These are phyloP conservation scores for Sicyos baderoa DNA, from an alignment of 306 rosid genomes.

Conservation along the genomic window DNA sequence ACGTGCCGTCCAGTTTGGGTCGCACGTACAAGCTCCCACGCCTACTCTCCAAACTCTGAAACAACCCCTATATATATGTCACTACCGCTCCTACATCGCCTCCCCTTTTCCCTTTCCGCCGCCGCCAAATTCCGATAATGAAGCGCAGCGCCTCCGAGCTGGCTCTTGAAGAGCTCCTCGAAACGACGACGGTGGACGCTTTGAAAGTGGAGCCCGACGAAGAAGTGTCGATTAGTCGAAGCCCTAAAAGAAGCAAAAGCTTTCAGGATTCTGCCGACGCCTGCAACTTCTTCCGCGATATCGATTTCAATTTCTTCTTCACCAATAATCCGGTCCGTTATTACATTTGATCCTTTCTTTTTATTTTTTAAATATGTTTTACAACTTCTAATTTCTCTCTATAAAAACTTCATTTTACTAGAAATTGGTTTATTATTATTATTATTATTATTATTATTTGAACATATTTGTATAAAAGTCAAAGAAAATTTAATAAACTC, in stretches of 20 bases:
- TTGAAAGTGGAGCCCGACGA: constrained; percentile 32
- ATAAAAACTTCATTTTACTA: too few species aligned
- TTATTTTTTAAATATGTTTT: too few species aligned
- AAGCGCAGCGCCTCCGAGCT: constrained; percentile 42
- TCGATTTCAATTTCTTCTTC: constrained; percentile 22
- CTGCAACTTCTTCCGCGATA: constrained; percentile 20
- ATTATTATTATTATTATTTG: too few species aligned
- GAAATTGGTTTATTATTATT: too few species aligned
- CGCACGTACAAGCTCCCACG: not conserved
- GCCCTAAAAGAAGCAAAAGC: constrained; percentile 14
- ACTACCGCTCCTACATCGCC: not conserved
- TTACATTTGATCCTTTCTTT: too few species aligned
- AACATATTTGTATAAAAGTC: too few species aligned
- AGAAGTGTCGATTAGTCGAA: not conserved
- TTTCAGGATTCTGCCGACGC: constrained; percentile 27
- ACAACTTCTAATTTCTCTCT: too few species aligned
- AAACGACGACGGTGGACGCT: constrained; percentile 15
- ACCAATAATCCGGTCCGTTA: constrained; percentile 49
- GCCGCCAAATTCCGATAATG: not conserved
- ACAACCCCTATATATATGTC: not conserved
- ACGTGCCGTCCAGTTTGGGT: constrained; percentile 48
- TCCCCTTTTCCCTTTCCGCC: not conserved
- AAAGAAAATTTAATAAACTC: too few species aligned
- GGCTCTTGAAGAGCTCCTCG: constrained; percentile 33
- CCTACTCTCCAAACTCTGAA: not conserved